These are phyloP conservation scores for Yarrowia osloensis DNA, from an alignment of 805 yeast genomes.

Conservation along the genomic window DNA sequence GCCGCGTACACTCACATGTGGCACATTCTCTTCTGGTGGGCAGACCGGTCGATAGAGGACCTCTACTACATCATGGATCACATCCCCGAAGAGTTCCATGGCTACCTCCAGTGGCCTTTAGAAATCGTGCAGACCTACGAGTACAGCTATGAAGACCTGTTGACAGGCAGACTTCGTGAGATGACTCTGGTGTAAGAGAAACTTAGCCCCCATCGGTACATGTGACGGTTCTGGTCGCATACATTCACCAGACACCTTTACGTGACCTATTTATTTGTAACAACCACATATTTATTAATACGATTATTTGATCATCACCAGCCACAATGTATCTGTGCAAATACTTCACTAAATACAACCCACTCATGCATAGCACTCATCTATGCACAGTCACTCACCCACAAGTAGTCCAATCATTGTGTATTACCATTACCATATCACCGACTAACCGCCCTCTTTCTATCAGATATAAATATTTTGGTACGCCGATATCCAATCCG, in stretches of 20 bases:
- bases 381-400: no score
- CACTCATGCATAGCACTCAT: no score
- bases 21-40: slow-evolving; percentile 27
- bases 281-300: no score
- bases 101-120: slow-evolving; percentile 8
- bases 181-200: background rate
- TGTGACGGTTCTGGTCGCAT: no score
- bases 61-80: background rate
- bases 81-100: background rate
- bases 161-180: background rate
- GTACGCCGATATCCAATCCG: background rate
- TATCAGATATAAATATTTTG: slow-evolving; percentile 19
- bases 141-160: background rate
- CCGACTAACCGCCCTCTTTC: background rate
- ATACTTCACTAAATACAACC: no score
- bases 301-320: no score
- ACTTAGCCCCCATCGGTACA: no score
- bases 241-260: no score
- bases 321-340: no score
- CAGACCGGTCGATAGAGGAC: background rate
- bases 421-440: background rate
- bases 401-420: no score
- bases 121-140: slow-evolving; percentile 3
- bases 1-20: slow-evolving; percentile 19
- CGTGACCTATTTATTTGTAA: no score